Percentiles rank a stretch among this genome's conserved stretches.
Evolutionary conservation across 345 rosid species (phyloP).

Genomic region (Aethionema arabicum): DNA sequence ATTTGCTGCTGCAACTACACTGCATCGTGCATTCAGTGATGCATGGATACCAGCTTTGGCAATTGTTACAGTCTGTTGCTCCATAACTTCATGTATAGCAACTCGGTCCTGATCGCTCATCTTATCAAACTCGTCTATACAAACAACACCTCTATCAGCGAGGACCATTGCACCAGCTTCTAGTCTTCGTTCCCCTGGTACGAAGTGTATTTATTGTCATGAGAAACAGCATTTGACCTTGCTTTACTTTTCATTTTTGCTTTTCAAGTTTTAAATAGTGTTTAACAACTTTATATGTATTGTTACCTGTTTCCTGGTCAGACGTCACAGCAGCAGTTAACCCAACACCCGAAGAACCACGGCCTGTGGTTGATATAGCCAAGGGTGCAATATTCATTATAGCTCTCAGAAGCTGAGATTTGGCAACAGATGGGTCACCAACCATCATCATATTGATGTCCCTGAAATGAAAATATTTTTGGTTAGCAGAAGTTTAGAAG

Average conservation of each 20-base stretch:
- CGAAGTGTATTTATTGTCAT: constrained; percentile 17
- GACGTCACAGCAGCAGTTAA: constrained; percentile 99
- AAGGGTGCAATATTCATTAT: constrained; percentile 98
- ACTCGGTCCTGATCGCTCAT: constrained; percentile 99
- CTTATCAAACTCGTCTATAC: constrained; percentile 98
- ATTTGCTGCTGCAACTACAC: constrained; percentile 99
- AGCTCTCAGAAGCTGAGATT: constrained; percentile 96
- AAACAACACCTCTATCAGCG: constrained; percentile 94
- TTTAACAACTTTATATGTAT: background rate
- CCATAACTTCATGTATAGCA: constrained; percentile 99
- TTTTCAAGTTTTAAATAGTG: background rate
- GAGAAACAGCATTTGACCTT: constrained; percentile 6
- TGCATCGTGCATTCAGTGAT: constrained; percentile 94
- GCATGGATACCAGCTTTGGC: constrained; percentile 99
- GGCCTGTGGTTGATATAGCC: constrained; percentile 98
- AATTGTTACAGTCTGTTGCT: constrained; percentile 98
- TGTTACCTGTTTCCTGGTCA: constrained; percentile 96
- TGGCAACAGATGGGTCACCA: constrained; percentile 99
- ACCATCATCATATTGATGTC: constrained; percentile 99
- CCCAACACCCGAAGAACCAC: constrained; percentile 99
- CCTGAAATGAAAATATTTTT: constrained; percentile 41
- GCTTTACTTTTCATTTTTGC: background rate
- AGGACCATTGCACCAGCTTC: constrained; percentile 99
- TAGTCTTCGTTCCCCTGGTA: constrained; percentile 90
- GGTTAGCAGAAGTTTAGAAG: constrained; percentile 9